Evolutionary conservation across 495 filamentous ascomycete species (phyloP).

Genomic region (Aspergillus homomorphus): DNA sequence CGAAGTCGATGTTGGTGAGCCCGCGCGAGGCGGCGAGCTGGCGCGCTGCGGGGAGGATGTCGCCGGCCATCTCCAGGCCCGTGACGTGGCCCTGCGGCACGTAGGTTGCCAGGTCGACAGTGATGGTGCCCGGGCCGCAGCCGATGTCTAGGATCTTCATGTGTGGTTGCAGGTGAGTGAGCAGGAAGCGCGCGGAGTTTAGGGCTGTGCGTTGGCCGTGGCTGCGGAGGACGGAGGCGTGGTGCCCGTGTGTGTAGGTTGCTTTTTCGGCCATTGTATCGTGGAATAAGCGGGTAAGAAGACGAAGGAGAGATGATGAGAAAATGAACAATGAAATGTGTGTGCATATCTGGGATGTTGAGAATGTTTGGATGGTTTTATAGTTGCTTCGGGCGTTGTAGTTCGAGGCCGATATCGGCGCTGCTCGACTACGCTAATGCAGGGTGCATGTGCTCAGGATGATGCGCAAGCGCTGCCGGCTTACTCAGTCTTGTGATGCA

Average conservation of each 20-base stretch:
- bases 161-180: conserved; percentile 36
- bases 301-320: too few species aligned
- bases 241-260: conserved; percentile 51
- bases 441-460: too few species aligned
- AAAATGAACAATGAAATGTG: too few species aligned
- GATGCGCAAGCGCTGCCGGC: too few species aligned
- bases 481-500: too few species aligned
- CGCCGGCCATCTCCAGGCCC: conserved; percentile 37
- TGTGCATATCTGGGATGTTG: too few species aligned
- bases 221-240: conserved; percentile 43
- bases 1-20: conserved; percentile 45
- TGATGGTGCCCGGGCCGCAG: conserved; percentile 54
- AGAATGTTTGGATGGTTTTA: too few species aligned
- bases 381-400: too few species aligned
- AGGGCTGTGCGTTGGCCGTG: conserved; percentile 49
- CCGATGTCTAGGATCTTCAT: conserved; percentile 56
- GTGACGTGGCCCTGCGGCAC: conserved; percentile 46
- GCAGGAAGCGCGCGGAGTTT: conserved; percentile 48
- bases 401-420: too few species aligned
- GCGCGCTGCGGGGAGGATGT: conserved; percentile 37
- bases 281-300: not conserved
- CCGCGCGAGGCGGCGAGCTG: conserved; percentile 32
- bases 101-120: conserved; percentile 45
- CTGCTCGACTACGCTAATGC: too few species aligned
- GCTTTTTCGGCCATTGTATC: conserved; percentile 25